Evolutionary conservation across 108 stramenopile genomes (phyloP), one percentile per base, ranked within the genome.

Genomic region (Conticribra weissflogii): DNA sequence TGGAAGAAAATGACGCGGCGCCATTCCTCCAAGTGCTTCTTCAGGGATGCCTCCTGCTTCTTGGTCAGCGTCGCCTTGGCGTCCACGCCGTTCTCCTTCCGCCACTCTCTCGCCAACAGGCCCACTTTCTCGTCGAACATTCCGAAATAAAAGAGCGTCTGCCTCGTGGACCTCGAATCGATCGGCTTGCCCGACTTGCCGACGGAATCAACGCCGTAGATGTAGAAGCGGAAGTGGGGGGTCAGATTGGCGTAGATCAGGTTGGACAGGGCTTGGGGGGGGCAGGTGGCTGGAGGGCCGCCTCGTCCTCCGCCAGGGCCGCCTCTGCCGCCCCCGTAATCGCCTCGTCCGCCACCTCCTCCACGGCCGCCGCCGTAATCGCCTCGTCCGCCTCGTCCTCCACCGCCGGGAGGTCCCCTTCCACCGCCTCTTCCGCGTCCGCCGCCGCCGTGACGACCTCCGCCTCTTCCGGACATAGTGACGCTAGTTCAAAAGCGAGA

Each of bases 201-300:
- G 12, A 25, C 27, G 44, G 29, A 59, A 28, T 76, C 61, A 3
- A 88, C 53, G 23, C 74, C 66, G 54, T 84, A 87, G 33, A 82
- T 51, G 60, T 53, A 83, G 61, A 87, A 87, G 19, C 60, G 60
- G 32, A 88, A 78, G 53, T 56, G 55, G 44, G 75, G 81, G 19
- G 78, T 49, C 41, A 64, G 15, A 12, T 9, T 15, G 22, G 33
- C 34, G 53, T 28, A 15, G 22, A 54, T 41, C 1, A 41, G 7
- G 53, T 66, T 54, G 36, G 53, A 66, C 2, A 25, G 27, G 15
- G 53, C 24, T 34, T 24, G 12, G 33, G 53, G 52, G 46, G 25
- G 54, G 22, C 19, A 53, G 9, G 53, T 3, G 28, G 9, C 21
- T 21, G 52, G 23, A 3, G 28, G 25, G 27, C 29, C 29, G 16